These are phyloP conservation scores for Didymella glomerata DNA, from an alignment of 2,329 filamentous ascomycete species.

Conservation along the genomic window DNA sequence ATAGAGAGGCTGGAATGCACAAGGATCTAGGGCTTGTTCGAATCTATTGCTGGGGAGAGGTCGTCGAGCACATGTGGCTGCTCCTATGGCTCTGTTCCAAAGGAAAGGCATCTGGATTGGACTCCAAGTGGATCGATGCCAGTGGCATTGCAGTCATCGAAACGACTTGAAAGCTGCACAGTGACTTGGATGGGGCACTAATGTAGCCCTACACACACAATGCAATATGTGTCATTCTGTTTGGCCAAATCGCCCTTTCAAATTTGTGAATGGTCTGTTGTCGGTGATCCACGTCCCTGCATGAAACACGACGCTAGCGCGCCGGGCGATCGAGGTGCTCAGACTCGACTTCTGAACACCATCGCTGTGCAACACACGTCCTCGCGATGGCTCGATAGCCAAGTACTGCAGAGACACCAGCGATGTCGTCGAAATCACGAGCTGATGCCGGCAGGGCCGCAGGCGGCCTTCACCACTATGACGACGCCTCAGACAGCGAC, in stretches of 20 bases:
- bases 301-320: constrained; percentile 26
- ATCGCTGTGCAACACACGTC: constrained; percentile 11
- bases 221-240: background rate
- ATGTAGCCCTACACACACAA: background rate
- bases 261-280: background rate
- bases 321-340: constrained; percentile 22
- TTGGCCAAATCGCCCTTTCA: background rate
- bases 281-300: constrained; percentile 21
- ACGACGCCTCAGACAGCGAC: constrained; percentile 44
- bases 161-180: constrained; percentile 50
- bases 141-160: constrained; percentile 64
- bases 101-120: constrained; percentile 65
- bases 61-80: constrained; percentile 76
- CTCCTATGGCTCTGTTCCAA: constrained; percentile 76
- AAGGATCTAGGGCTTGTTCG: constrained; percentile 58
- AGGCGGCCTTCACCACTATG: constrained; percentile 46
- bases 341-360: constrained; percentile 14
- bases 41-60: constrained; percentile 80
- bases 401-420: background rate
- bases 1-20: constrained; percentile 44
- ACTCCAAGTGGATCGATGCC: constrained; percentile 72
- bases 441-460: constrained; percentile 29
- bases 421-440: constrained; percentile 35
- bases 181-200: background rate
- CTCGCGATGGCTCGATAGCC: constrained; percentile 10